Base-by-base conservation (phyloP, 2,329 filamentous ascomycete genomes). In the Hymenoscyphus linearis region DNA sequence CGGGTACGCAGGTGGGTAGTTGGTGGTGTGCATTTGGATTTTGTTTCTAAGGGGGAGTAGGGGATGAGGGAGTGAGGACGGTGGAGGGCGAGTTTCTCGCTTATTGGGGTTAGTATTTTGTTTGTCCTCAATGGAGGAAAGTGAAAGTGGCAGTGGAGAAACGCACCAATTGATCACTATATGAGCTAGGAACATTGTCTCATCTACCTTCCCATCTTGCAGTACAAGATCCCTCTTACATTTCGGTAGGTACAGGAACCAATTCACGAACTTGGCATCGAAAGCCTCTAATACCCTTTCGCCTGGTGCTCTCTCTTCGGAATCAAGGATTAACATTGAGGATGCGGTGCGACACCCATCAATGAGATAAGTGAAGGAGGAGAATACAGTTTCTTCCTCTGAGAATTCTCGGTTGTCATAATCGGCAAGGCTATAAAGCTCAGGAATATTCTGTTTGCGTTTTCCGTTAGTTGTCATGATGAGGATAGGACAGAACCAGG, bases 351-450 rank as follows among this genome's bases (percentile, higher is more conserved):
- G 79, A 6, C 85, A 77, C 0, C 85, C 84, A 61, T 89, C 86
- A 53, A 90, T 84, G 2, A 86, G 80, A 67, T 88, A 88, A 27
- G 83, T 80, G 67, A 83, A 87, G 0, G 86, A 89, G 0, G 86
- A 88, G 70, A 86, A 90, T 1, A 77, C 73, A 47, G 78, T 73
- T 7, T 79, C 75, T 10, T 84, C 80, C 14, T 82, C 76, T 1
- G 78, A 76, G 62, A 89, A 88, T 36, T 86, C 80, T 31, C 85
- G 78, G 16, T 78, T 78, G 60, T 88, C 83, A 65, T 87, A 88
- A 25, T 87, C 80, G 31, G 80, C 75, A n/a, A 88, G 74, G 1
- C 81, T 83, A 4, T 74, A 75, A 5, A 80, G 75, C 0, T 70
- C 26, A 61, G 80, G 66, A 69, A 79, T 68, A 59, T 68, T 52